These are phyloP conservation scores for Cystofilobasidium capitatum DNA, from an alignment of 768 basidiomycete species.

Conservation along the genomic window DNA sequence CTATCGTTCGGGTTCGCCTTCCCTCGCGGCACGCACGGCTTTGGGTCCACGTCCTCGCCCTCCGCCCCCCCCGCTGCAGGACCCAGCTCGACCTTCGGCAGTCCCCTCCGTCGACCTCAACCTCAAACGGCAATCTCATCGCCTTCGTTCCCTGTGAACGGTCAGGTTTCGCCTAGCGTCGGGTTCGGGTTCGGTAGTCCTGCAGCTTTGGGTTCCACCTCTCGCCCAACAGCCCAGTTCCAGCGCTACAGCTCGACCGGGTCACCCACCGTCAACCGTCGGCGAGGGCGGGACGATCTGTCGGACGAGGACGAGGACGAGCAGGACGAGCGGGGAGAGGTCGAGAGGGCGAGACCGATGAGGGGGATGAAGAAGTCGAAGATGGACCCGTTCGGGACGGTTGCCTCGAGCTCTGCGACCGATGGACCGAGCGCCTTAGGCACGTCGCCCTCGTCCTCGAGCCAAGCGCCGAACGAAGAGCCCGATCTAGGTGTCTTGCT, in stretches of 20 bases:
- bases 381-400: background rate
- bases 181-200: background rate
- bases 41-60: background rate
- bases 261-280: background rate
- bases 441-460: background rate
- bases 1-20: background rate
- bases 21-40: background rate
- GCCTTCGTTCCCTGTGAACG: background rate
- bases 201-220: background rate
- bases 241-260: background rate
- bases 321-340: background rate
- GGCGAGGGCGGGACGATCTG: conserved; percentile 6
- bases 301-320: conserved; percentile 9
- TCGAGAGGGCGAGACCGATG: background rate
- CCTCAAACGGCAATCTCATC: background rate
- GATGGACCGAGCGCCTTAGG: background rate
- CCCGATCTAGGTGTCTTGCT: conserved; percentile 23
- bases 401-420: background rate
- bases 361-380: conserved; percentile 6
- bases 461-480: background rate
- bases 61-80: background rate
- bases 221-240: background rate
- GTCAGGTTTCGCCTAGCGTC: background rate
- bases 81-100: conserved; percentile 6
- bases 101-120: conserved; percentile 6